Percentiles rank a stretch among this genome's conserved stretches.
Evolutionary conservation across 768 basidiomycete genomes (phyloP).

Genomic region (Chalciporus piperatus): DNA sequence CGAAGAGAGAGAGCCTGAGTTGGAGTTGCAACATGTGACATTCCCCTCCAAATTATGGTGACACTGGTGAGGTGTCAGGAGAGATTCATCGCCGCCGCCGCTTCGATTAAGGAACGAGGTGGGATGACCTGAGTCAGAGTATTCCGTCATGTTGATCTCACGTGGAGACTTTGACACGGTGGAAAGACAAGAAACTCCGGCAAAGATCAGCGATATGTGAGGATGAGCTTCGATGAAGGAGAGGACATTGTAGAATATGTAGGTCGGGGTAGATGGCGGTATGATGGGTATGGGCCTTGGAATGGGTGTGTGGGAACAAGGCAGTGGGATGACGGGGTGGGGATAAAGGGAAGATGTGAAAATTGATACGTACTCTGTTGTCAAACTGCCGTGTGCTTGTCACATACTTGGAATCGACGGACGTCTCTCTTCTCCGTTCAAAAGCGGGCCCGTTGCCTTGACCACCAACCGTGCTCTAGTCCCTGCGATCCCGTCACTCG

Average conservation of each 20-base stretch:
- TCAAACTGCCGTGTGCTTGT: no score
- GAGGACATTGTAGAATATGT: background rate
- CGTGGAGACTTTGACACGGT: background rate
- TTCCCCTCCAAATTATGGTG: slow-evolving; percentile 46
- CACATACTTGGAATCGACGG: no score
- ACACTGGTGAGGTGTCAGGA: no score
- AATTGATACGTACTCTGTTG: background rate
- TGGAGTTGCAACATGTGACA: slow-evolving; percentile 70
- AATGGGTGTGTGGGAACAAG: background rate
- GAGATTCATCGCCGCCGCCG: slow-evolving; percentile 35
- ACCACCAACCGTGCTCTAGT: slow-evolving; percentile 43
- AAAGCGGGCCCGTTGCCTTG: slow-evolving; percentile 48
- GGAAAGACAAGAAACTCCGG: no score
- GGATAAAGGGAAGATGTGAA: slow-evolving; percentile 12
- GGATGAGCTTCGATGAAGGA: no score
- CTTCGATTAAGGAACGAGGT: background rate
- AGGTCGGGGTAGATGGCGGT: background rate
- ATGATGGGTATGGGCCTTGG: no score
- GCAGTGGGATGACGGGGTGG: background rate
- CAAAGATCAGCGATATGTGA: no score
- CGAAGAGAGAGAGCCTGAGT: slow-evolving; percentile 45
- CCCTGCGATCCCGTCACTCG: slow-evolving; percentile 33
- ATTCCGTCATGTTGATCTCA: background rate
- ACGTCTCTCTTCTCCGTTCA: background rate
- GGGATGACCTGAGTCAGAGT: background rate